Base-by-base conservation (phyloP, 1,284 basidiomycete genomes). In the Puccinia novopanici region DNA sequence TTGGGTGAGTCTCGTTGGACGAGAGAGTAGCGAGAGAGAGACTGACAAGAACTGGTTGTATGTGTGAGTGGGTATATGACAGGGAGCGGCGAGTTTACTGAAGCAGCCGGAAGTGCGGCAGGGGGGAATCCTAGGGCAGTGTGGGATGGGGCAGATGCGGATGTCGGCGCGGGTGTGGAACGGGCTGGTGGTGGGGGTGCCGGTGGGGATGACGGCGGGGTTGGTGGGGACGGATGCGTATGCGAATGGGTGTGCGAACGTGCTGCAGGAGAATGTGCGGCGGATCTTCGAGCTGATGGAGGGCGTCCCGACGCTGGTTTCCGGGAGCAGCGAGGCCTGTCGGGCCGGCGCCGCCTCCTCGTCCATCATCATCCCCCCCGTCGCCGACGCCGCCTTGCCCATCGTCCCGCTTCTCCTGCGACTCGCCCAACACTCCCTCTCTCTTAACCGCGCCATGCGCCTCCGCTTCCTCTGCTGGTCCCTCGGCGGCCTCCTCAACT, bases 31-130 rank as follows among this genome's bases (percentile, higher is more conserved):
- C n/a, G n/a, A n/a, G n/a, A n/a, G n/a, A n/a, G n/a, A n/a, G n/a
- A n/a, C n/a, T n/a, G n/a, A 27, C 13, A 27, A 8, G 48, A 50
- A 68, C 42, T n/a, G n/a, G n/a, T n/a, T n/a, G n/a, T n/a, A n/a
- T n/a, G n/a, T n/a, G n/a, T n/a, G n/a, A n/a, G n/a, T n/a, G n/a
- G n/a, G n/a, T n/a, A n/a, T n/a, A n/a, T n/a, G n/a, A n/a, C 40
- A 75, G 74, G 74, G 74, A 12, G 74, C 74, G 30, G 74, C 74
- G 10, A 75, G 74, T 75, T 57, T 63, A 34, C 24, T 52, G 6
- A 61, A 75, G 3, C 42, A 65, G 65, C 59, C 45, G n/a, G 57
- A 75, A 27, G 74, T 50, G 5, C 34, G 52, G 24, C 48, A 61
- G 34, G 13, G n/a, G 59, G n/a, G n/a, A n/a, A 42, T 27, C n/a